Evolutionary conservation across 139 green algal species (phyloP).

Genomic region (Micromonas commoda): DNA sequence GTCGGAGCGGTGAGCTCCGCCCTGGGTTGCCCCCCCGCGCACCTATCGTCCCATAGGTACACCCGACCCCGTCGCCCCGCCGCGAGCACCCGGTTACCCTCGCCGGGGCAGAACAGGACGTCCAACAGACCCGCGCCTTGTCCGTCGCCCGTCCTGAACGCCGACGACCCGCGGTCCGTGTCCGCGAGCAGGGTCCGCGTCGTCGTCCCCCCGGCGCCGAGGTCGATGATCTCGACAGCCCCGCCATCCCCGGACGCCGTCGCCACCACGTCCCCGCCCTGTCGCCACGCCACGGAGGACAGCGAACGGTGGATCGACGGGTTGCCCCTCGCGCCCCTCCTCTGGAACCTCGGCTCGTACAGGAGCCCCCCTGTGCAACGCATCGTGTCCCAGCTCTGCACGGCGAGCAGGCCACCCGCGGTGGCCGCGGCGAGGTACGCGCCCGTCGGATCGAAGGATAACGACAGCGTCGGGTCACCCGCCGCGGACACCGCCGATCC

Average conservation of each 20-base stretch:
- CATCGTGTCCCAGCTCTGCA: not conserved
- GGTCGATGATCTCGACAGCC: not conserved
- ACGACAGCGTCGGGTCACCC: not conserved
- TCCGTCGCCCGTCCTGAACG: not conserved
- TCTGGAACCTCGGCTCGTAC: not conserved
- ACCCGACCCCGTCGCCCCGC: not conserved
- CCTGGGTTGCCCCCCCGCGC: not conserved
- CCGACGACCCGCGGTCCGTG: not conserved
- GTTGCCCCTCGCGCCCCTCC: not conserved
- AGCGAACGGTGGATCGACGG: not conserved
- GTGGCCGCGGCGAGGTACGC: not conserved
- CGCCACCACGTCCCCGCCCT: not conserved
- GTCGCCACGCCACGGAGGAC: not conserved
- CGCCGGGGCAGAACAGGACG: not conserved
- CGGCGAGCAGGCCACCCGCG: not conserved
- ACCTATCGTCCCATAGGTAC: conserved; percentile 4
- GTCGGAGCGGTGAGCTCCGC: not conserved
- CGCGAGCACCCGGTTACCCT: not conserved
- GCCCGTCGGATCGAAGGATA: not conserved
- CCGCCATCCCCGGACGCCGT: not conserved
- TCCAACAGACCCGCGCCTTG: not conserved
- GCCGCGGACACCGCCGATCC: too few relatives aligned
- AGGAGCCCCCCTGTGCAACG: not conserved
- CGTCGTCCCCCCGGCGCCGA: not conserved
- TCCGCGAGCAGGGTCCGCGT: too few relatives aligned